Base-by-base conservation (phyloP, 768 basidiomycete genomes). In the Lentinula guzmanii region DNA sequence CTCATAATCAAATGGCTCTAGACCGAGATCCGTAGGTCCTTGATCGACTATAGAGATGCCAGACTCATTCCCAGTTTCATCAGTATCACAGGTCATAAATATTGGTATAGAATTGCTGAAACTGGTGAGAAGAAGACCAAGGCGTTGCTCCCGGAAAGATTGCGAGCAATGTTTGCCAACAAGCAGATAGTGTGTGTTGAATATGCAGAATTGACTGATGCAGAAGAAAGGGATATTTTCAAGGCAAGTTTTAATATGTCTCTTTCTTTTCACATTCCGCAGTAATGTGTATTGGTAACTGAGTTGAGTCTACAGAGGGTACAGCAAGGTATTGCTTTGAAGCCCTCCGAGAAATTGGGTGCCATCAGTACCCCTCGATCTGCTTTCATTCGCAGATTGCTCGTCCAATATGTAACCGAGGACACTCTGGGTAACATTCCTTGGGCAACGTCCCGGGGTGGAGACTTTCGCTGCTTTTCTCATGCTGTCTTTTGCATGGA, bases 171-270 rank as follows among this genome's bases (percentile, higher is more conserved):
- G 1, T 92, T 92, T 64, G 75, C 81, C 16, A 86, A 84, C 66
- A 92, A 92, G 70, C 88, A 90, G 63, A 80, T 93, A 18, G 86
- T 89, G 1, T 93, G 91, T 65, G 82, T 91, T n/a, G 91, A 93
- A 68, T 93, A 88, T 64, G 75, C 79, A 61, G 83, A 84, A 46
- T 75, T 89, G 7, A 73, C 74, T 0, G 84, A 84, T 55, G 65
- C 71, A 4, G 80, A 83, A 33, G 87, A 89, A 65, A 77, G 87
- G 21, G 87, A 89, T 64, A 84, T 89, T 16, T 89, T 89, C 74
- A 87, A 89, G 77, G 90, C 87, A 45, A 13, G 37, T n/a, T 21
- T 18, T 18, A 6, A 13, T 2, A 35, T n/a, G 16, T 50, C 78
- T 56, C 21, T 3, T 28, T 11, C 24, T 16, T n/a, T n/a, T 28